Base-by-base conservation (phyloP, 169 alveolate species). In the Eimeria acervulina region DNA sequence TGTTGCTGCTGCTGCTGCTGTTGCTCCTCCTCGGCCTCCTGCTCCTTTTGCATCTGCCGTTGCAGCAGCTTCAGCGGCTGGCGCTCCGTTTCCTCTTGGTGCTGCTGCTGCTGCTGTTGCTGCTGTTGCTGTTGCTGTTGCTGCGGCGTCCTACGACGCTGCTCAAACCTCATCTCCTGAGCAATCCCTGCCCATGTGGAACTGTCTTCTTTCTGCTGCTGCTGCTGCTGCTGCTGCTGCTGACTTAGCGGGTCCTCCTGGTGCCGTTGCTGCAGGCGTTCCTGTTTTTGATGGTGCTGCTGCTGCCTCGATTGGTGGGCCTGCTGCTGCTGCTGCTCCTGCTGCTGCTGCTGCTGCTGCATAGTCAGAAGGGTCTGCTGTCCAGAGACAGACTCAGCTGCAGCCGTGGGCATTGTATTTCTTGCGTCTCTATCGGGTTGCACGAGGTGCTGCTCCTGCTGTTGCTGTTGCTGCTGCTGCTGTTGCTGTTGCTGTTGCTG, bases 1-100 rank as follows among this genome's bases (percentile, higher is more conserved):
- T 76, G 87, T 12, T 76, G 87, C 51, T 76, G 87, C 36, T 76
- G 87, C 13, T 38, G 88, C 36, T 78, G 61, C 70, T 80, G 90
- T 19, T 40, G 70, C 23, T 44, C 85, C 17, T 74, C 74, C 51
- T 70, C 83, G 44, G 83, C 68, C 63, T 78, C 89, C 12, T 78
- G 89, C 40, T 78, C 89, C 38, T 33, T 47, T 23, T 44, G 89
- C 28, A 42, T 7, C 89, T 78, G 89, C 89, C 89, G 31, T 42
- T 78, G 89, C 89, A 78, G 0, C 33, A 78, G 28, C 89, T 42
- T n/a, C 68, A 44, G 40, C n/a, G 59, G 68, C 68, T 78, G 66
- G 38, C 52, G 66, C 26, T 78, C 59, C 26, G 74, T 63, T 17
- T 40, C 89, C 17, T 42, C 28, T 15, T 76, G 87, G 21, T 76